Conservation (phyloP, 78 protist genomes). For the Dictyostelium capitatum region DNA sequence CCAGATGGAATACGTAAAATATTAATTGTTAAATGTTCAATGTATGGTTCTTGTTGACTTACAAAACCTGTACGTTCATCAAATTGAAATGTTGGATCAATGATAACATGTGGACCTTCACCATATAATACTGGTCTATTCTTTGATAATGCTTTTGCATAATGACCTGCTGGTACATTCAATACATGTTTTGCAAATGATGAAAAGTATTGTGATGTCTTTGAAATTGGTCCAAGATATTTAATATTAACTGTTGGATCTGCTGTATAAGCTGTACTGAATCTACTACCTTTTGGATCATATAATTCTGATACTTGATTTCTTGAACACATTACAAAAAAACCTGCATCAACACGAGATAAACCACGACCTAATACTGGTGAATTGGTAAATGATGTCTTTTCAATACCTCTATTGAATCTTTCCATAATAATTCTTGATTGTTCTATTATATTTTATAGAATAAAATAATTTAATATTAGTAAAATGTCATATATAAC, state of each 20-base stretch:
- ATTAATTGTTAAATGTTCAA: slow-evolving; percentile 23
- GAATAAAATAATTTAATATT: no score
- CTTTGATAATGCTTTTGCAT: slow-evolving; percentile 26
- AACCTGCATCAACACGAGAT: background rate
- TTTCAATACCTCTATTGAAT: slow-evolving; percentile 32
- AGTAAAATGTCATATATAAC: no score
- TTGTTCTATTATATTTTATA: background rate
- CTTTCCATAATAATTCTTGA: slow-evolving; percentile 40
- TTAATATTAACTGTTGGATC: slow-evolving; percentile 36
- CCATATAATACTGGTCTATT: slow-evolving; percentile 65
- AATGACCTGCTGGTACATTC: slow-evolving; percentile 63
- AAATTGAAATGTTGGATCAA: slow-evolving; percentile 60
- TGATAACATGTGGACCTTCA: slow-evolving; percentile 76
- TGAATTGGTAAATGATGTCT: slow-evolving; percentile 39
- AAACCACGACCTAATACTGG: slow-evolving; percentile 39
- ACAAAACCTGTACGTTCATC: background rate
- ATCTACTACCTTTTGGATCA: slow-evolving; percentile 56
- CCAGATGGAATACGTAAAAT: slow-evolving; percentile 55
- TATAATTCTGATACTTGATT: slow-evolving; percentile 37
- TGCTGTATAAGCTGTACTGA: slow-evolving; percentile 23
- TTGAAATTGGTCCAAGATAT: slow-evolving; percentile 26
- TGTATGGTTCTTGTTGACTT: slow-evolving; percentile 46
- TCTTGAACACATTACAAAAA: background rate
- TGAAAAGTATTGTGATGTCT: slow-evolving; percentile 16
- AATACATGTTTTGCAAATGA: slow-evolving; percentile 46